These are phyloP conservation scores for Chytriomyces hyalinus DNA, from an alignment of 192 early-diverging fungal species.

Conservation along the genomic window DNA sequence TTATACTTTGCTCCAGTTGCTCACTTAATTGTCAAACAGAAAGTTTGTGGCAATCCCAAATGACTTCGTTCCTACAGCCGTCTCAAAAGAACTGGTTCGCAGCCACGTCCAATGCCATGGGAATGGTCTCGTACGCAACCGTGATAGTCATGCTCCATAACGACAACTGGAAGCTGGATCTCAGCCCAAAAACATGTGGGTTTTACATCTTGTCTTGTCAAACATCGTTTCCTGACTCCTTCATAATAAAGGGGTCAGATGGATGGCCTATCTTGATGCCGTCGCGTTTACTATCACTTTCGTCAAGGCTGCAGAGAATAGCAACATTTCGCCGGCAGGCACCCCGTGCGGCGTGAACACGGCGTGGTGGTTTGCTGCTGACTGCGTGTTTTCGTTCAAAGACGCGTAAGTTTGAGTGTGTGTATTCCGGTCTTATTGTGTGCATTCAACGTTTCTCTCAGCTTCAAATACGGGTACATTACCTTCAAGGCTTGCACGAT, in stretches of 20 bases:
- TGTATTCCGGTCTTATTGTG: not conserved
- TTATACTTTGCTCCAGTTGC: too few species aligned
- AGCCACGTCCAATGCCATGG: not conserved
- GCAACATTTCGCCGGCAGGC: too few species aligned
- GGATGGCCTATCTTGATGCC: slow-evolving; percentile 1
- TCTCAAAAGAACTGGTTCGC: not conserved
- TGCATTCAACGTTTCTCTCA: not conserved
- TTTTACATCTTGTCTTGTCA: not conserved
- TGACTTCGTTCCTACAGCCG: too few species aligned
- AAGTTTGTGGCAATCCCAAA: too few species aligned
- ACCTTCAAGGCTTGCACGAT: not conserved
- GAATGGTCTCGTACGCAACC: not conserved
- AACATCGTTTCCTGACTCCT: not conserved
- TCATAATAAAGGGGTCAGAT: not conserved
- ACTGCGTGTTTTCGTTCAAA: not conserved
- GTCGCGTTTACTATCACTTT: not conserved
- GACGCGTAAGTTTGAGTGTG: not conserved
- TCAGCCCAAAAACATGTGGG: not conserved
- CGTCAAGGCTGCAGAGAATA: too few species aligned
- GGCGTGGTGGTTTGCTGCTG: not conserved
- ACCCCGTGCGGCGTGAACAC: too few species aligned
- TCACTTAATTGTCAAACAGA: too few species aligned
- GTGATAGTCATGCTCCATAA: not conserved
- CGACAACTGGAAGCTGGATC: not conserved
- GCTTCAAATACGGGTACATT: not conserved